Evolutionary conservation across 2,329 filamentous ascomycete species (phyloP).

Genomic region (Xylariaceae sp.): DNA sequence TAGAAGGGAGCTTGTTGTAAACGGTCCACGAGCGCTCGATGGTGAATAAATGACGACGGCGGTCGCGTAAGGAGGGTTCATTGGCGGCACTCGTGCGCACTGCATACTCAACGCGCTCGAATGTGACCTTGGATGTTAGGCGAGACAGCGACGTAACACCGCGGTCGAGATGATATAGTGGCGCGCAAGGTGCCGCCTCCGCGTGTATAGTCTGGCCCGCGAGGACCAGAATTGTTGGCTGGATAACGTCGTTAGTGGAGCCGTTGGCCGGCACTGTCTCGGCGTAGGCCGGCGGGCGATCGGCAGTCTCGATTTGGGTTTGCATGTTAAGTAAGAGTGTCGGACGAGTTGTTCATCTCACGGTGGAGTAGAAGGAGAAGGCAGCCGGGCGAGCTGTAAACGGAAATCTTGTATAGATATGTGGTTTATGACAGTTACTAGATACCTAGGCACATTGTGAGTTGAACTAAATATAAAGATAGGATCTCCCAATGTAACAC

Average conservation of each 20-base stretch:
- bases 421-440: no score
- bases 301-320: not conserved
- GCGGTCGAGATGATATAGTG: slow-evolving; percentile 20
- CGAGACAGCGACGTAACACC: slow-evolving; percentile 20
- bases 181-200: slow-evolving; percentile 41
- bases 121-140: slow-evolving; percentile 8
- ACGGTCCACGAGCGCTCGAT: slow-evolving; percentile 14
- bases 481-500: not conserved
- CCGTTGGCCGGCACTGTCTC: not conserved
- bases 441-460: not conserved
- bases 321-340: not conserved
- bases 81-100: slow-evolving; percentile 10
- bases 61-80: slow-evolving; percentile 4
- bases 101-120: slow-evolving; percentile 15
- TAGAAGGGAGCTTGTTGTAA: slow-evolving; percentile 7
- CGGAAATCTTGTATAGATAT: no score
- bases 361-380: not conserved
- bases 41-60: slow-evolving; percentile 14
- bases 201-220: slow-evolving; percentile 54
- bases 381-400: not conserved
- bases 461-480: not conserved
- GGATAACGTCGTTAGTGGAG: slow-evolving; percentile 10
- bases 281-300: slow-evolving; percentile 7
- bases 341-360: not conserved
- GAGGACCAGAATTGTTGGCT: slow-evolving; percentile 36